Base-by-base conservation (phyloP, 2,329 filamentous ascomycete genomes). In the Colletotrichum sp. region DNA sequence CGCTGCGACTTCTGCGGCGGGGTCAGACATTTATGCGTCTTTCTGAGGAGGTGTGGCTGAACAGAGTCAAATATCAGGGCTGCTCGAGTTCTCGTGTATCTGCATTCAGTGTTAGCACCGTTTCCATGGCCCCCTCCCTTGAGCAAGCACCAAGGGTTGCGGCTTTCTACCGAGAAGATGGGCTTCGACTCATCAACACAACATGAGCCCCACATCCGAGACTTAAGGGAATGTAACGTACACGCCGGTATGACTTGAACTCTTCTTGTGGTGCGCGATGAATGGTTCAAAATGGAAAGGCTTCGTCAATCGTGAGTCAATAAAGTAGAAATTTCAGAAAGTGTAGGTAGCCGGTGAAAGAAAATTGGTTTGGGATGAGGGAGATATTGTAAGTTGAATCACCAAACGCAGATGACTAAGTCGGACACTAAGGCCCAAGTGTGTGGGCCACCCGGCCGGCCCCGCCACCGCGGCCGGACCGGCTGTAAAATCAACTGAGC, bases 1-100 rank as follows among this genome's bases (percentile, higher is more conserved):
- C 7, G 71, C 71, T n/a, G 74, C 68, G 24, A 77, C 74, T 18
- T 66, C 63, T 12, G 75, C 75, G 18, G 76, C 75, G 12, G 76
- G 68, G 61, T 77, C 72, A 52, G 74, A 64, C 70, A 76, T 34
- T 58, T 2, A 16, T 7, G 62, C 64, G 32, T 63, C 3, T 26
- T 30, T 24, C 14, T 65, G 48, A 48, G 10, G 36, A 32, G 71
- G 21, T 34, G 36, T 52, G 1, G 26, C 4, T 52, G 43, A 2
- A 52, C 2, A 52, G 12, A 52, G 43, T 52, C 2, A 21, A 13
- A 7, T 21, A 0, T 4, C 8, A 21, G 43, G 10, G n/a, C 6
- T 52, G 10, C n/a, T 7, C 7, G 10, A 13, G 2, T 24, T 52
- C 6, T 24, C 6, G n/a, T 52, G n/a, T 52, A 24, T 52, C 43